Evolutionary conservation across 345 rosid species (phyloP), one percentile per base, ranked within the genome.

Genomic region (Bruguiera gymnorhiza): DNA sequence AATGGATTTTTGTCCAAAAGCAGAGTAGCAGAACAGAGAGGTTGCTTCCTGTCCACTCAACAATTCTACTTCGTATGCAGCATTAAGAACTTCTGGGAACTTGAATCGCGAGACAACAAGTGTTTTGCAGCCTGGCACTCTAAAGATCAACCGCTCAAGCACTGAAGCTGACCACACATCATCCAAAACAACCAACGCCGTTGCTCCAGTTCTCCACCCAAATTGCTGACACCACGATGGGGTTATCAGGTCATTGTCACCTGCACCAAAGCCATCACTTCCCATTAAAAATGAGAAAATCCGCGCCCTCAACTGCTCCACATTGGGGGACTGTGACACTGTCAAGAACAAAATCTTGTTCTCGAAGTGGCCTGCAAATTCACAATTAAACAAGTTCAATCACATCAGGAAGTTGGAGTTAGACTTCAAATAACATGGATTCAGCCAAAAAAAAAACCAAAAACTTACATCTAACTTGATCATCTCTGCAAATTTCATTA

Each of bases 241-340:
- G 65, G 59, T 55, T 21, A 69, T 27, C 19, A 4, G 46, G 65
- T 75, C 57, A 32, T 63, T 51, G 54, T 74, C 31, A 63, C 66
- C 76, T 19, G 76, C 52, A 64, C 52, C 80, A 29, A 37, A 18
- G n/a, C 62, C 82, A 67, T 85, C 77, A 62, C 27, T 65, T 37
- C 86, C 93, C 54, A 78, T 53, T 20, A 91, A 13, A 37, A 78
- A 88, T 0, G 66, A 61, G 83, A 66, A 78, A 29, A 91, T 84
- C 60, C 20, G 77, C 24, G 72, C 65, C 74, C 67, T 87, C 62
- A 94, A 63, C 23, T 52, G 80, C 37, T 86, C 93, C 63, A 86
- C 62, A 72, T 83, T 74, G 5, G 98, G 98, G 59, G 96, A 89
- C 69, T 88, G 96, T 20, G 98, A 94, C 20, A 89, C 96, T 7